Conservation (phyloP, 495 filamentous ascomycete genomes). For the Copromyces sp. region DNA sequence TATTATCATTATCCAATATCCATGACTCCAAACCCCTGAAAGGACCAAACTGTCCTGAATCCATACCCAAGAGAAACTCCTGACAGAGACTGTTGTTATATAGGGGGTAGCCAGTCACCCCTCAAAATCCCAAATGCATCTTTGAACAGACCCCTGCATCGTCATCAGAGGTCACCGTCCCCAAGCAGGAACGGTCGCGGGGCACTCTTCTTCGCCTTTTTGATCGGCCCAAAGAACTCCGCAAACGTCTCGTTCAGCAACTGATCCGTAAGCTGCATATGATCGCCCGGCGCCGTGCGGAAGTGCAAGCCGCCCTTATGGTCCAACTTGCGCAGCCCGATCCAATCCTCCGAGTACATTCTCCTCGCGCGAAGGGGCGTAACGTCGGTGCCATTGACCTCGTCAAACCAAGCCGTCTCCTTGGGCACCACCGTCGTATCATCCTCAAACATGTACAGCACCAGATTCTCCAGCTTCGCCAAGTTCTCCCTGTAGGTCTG, state of each 20-base stretch:
- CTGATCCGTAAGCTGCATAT: conserved; percentile 74
- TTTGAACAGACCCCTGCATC: not conserved
- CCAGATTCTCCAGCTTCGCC: conserved; percentile 59
- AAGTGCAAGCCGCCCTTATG: conserved; percentile 71
- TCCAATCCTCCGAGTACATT: conserved; percentile 88
- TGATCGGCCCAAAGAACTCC: conserved; percentile 57
- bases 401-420: conserved; percentile 85
- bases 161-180: conserved; percentile 17
- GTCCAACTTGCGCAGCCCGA: conserved; percentile 76
- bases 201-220: conserved; percentile 16
- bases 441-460: conserved; percentile 83
- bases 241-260: conserved; percentile 55
- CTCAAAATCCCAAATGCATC: not conserved
- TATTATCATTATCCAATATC: not conserved
- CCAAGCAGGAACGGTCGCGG: not conserved
- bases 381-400: conserved; percentile 63
- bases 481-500: conserved; percentile 62
- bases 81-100: not conserved
- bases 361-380: conserved; percentile 58
- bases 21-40: not conserved
- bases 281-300: conserved; percentile 54
- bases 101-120: not conserved
- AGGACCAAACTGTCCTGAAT: not conserved
- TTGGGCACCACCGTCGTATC: conserved; percentile 83
- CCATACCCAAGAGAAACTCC: not conserved